phyloP scores from a whole-genome alignment of 176 grass and related monocot genomes.

The Thinopyrum elongatum region DNA sequence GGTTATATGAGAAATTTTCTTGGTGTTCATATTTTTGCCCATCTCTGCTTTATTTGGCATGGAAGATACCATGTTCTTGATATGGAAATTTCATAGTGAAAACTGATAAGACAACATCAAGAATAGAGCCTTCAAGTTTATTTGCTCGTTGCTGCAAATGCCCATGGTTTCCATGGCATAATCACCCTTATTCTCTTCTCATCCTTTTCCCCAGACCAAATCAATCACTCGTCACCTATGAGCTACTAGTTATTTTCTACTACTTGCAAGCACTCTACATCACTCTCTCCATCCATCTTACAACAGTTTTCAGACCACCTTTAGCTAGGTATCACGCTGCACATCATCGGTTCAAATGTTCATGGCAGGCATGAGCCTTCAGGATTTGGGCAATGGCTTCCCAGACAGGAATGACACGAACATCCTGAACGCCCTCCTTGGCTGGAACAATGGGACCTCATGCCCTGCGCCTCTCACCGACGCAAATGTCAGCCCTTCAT shows the following conservation, averaged over 20 bases:
- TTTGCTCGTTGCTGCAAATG: slow-evolving; percentile 25
- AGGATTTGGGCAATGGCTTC: slow-evolving; percentile 70
- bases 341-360: slow-evolving; percentile 12
- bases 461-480: slow-evolving; percentile 92
- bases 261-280: slow-evolving; percentile 12
- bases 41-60: not conserved
- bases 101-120: not conserved
- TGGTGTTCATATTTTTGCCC: not conserved
- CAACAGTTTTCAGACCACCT: slow-evolving; percentile 21
- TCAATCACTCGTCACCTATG: slow-evolving; percentile 38
- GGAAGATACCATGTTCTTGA: not conserved
- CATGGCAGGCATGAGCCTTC: not conserved
- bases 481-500: slow-evolving; percentile 89
- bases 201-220: slow-evolving; percentile 24
- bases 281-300: slow-evolving; percentile 6
- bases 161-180: slow-evolving; percentile 55
- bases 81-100: not conserved
- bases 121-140: slow-evolving; percentile 32
- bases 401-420: slow-evolving; percentile 88
- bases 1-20: not conserved
- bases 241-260: slow-evolving; percentile 8
- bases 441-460: slow-evolving; percentile 90
- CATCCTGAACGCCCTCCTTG: slow-evolving; percentile 69
- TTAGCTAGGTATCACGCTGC: slow-evolving; percentile 13
- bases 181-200: slow-evolving; percentile 36